Conservation (phyloP, 352 stramenopile species). For the Phytophthora fragariaefolia region DNA sequence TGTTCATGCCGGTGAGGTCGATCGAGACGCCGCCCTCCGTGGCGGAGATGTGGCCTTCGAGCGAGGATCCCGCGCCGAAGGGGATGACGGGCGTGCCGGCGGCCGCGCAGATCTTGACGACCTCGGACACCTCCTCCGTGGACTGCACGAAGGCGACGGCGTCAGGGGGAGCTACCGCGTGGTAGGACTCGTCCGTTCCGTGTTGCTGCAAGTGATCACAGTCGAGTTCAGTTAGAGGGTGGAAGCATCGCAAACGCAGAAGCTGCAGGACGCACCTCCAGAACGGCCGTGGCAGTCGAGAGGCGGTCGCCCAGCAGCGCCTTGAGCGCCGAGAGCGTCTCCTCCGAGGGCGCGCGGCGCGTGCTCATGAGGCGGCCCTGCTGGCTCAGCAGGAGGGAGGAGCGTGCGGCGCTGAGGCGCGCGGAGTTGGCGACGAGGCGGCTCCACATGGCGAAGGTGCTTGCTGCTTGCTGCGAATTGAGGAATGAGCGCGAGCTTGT, state of each 20-base stretch:
- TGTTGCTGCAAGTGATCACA: slow-evolving; percentile 65
- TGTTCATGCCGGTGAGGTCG: slow-evolving; percentile 89
- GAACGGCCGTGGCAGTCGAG: slow-evolving; percentile 65
- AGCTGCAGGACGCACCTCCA: slow-evolving; percentile 58
- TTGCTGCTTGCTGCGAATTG: slow-evolving; percentile 21
- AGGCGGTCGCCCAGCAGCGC: slow-evolving; percentile 75
- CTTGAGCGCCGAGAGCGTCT: slow-evolving; percentile 54
- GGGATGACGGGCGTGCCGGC: slow-evolving; percentile 92
- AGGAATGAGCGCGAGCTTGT: slow-evolving; percentile 33
- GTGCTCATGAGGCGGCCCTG: slow-evolving; percentile 31
- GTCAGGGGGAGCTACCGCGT: slow-evolving; percentile 83
- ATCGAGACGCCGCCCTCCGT: slow-evolving; percentile 91
- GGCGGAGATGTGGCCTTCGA: slow-evolving; percentile 97
- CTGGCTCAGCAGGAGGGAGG: slow-evolving; percentile 24
- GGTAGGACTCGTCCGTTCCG: slow-evolving; percentile 92
- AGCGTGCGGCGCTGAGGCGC: slow-evolving; percentile 19
- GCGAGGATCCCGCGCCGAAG: slow-evolving; percentile 92
- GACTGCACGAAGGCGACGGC: slow-evolving; percentile 88
- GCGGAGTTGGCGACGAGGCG: slow-evolving; percentile 31
- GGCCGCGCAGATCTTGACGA: slow-evolving; percentile 91
- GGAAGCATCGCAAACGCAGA: no score
- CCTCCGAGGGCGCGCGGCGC: slow-evolving; percentile 35
- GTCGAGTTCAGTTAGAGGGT: no score
- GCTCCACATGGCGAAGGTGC: slow-evolving; percentile 44
- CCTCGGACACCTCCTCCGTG: slow-evolving; percentile 88